Evolutionary conservation across 2,329 filamentous ascomycete genomes (phyloP).

Genomic region (Trichoderma hamatum): DNA sequence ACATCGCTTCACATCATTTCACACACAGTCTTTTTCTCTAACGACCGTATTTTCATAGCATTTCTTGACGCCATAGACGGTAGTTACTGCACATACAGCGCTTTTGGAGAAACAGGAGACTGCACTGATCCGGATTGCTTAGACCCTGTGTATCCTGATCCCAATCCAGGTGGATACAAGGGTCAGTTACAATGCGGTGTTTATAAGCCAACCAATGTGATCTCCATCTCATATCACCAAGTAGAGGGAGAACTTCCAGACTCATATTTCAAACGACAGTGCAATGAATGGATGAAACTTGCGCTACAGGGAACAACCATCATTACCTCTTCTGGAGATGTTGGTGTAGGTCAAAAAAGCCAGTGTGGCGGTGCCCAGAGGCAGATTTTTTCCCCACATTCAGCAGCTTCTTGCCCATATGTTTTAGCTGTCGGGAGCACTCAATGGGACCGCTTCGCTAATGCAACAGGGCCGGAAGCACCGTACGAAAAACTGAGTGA

Average conservation of each 20-base stretch:
- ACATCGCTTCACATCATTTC: neutral
- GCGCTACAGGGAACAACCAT: slow-evolving; percentile 55
- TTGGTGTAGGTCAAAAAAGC: neutral
- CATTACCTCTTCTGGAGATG: slow-evolving; percentile 43
- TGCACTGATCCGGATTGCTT: neutral
- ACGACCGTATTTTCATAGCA: slow-evolving; percentile 29
- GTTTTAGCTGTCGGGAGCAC: neutral
- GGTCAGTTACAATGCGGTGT: slow-evolving; percentile 49
- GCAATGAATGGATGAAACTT: slow-evolving; percentile 59
- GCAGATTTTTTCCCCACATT: neutral
- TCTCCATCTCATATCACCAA: slow-evolving; percentile 56
- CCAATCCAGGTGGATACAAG: slow-evolving; percentile 44
- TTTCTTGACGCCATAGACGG: slow-evolving; percentile 48
- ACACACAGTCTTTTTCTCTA: too few species aligned
- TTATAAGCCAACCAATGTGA: slow-evolving; percentile 51
- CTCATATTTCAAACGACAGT: slow-evolving; percentile 54
- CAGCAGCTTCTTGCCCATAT: neutral
- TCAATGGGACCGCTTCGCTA: neutral
- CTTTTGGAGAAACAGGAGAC: slow-evolving; percentile 38
- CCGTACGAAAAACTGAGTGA: neutral
- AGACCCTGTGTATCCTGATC: slow-evolving; percentile 32
- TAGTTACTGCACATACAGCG: slow-evolving; percentile 44
- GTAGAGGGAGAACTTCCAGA: slow-evolving; percentile 53
- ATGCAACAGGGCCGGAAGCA: neutral
- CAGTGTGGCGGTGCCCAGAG: neutral